Evolutionary conservation across 2,329 filamentous ascomycete genomes (phyloP).

Genomic region (Botrytis byssoidea): DNA sequence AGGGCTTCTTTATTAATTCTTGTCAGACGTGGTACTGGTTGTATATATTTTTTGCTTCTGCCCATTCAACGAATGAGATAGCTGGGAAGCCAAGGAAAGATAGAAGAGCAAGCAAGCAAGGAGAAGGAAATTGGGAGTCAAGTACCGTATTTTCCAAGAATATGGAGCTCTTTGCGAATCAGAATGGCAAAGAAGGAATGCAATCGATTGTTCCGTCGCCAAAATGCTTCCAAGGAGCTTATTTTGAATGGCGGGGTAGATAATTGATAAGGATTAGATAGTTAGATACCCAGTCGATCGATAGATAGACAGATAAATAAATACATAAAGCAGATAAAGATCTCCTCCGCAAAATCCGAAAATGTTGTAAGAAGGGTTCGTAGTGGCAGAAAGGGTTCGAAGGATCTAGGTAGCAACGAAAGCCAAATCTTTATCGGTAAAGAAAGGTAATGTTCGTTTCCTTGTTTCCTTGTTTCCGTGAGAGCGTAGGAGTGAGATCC

Average conservation of each 20-base stretch:
- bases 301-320: not conserved
- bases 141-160: conserved; percentile 3
- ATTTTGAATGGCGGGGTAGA: conserved; percentile 16
- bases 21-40: not conserved
- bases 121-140: not conserved
- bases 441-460: not conserved
- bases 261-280: conserved; percentile 17
- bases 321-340: not conserved
- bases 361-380: not conserved
- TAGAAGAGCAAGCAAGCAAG: not conserved
- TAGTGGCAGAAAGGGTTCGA: not conserved
- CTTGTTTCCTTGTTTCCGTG: not conserved
- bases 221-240: not conserved
- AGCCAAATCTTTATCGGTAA: not conserved
- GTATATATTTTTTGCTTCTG: not conserved
- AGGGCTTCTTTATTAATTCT: not conserved
- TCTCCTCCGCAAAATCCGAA: not conserved
- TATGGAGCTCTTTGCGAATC: not conserved
- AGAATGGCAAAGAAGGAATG: conserved; percentile 3
- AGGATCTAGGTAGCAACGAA: not conserved
- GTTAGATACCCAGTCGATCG: not conserved
- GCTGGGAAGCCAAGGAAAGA: not conserved
- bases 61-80: not conserved
- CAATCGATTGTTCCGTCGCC: conserved; percentile 10
- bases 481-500: not conserved